Evolutionary conservation across 1,284 basidiomycete genomes (phyloP), one percentile per base, ranked within the genome.

Genomic region (Omphalotus olearius): DNA sequence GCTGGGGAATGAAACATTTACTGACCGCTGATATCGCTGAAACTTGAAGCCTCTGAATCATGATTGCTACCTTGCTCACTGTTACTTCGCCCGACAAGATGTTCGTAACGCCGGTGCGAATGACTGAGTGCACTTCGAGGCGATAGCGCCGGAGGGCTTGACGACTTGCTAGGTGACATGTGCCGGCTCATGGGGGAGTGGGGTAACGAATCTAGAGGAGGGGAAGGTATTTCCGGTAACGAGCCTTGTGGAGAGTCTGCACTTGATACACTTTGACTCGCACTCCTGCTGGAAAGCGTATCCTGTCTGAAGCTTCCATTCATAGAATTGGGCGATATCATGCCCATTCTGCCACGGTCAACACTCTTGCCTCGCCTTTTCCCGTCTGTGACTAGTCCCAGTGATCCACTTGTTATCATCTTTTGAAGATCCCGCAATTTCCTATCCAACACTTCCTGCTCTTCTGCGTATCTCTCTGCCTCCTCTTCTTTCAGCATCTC

Each of bases 1-100:
- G 25, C 17, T n/a, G n/a, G n/a, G 43, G 20, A 33, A 23, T 30
- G n/a, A 4, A 50, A 17, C 18, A 14, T 33, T 25, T 23, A 66
- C 78, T 61, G 60, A 88, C 88, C 88, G 60, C 89, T 91, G 39
- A 91, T 61, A 62, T 91, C 88, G 61, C 88, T 90, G 60, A 90
- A 89, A 64, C 89, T 91, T 6, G 88, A 90, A 0, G 87, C 78
- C 45, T 80, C 79, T 10, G 84, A 87, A 1, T 78, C 82, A 20
- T 83, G 76, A 53, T 74, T 82, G 58, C 86, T 89, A 36, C 76
- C 78, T 39, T 77, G 76, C 54, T 85, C 81, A 56, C 79, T 80
- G 41, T 33, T 33, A 13, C 63, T 66, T 56, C 66, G 64, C 45
- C 67, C 66, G 14, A 73, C 63, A 50, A 76, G 59, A 18, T 73